phyloP scores from a whole-genome alignment of 139 green algal genomes.

The Gonium pectorale region DNA sequence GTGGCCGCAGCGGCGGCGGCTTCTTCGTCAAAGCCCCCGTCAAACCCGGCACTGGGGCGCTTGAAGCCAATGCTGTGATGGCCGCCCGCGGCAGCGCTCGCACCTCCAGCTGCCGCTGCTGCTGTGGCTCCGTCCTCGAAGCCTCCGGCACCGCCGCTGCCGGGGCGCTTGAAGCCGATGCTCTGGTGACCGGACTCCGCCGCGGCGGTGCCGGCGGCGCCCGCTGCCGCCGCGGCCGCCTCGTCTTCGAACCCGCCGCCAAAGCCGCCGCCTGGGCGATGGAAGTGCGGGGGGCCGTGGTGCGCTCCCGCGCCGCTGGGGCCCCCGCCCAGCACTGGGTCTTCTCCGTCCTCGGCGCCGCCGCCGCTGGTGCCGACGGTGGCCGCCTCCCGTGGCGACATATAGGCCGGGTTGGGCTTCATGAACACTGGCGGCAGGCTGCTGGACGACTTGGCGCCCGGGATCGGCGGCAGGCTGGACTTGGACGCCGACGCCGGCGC shows the following conservation, averaged over 20 bases:
- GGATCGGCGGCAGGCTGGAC: too few species aligned
- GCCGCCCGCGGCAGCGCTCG: background rate
- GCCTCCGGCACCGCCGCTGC: background rate
- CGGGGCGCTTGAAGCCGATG: background rate
- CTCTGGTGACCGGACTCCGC: background rate
- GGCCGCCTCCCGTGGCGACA: background rate
- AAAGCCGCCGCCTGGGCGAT: background rate
- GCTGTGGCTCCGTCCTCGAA: background rate
- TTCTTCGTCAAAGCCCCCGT: background rate
- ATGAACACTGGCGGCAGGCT: slow-evolving; percentile 4
- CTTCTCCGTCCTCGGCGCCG: too few species aligned
- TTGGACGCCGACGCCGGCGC: too few species aligned
- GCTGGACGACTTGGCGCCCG: too few species aligned
- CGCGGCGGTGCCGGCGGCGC: background rate
- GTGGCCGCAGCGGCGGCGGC: background rate
- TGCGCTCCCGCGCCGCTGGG: too few species aligned
- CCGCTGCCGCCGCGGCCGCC: background rate
- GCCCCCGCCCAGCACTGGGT: too few species aligned
- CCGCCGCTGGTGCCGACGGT: background rate
- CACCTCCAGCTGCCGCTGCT: background rate
- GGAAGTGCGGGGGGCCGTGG: background rate
- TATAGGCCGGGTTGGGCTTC: background rate
- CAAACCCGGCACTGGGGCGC: background rate
- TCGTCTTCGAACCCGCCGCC: background rate
- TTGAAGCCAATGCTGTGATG: background rate